phyloP scores from a whole-genome alignment of 306 rosid species.

The Astragalus glycyphyllos region DNA sequence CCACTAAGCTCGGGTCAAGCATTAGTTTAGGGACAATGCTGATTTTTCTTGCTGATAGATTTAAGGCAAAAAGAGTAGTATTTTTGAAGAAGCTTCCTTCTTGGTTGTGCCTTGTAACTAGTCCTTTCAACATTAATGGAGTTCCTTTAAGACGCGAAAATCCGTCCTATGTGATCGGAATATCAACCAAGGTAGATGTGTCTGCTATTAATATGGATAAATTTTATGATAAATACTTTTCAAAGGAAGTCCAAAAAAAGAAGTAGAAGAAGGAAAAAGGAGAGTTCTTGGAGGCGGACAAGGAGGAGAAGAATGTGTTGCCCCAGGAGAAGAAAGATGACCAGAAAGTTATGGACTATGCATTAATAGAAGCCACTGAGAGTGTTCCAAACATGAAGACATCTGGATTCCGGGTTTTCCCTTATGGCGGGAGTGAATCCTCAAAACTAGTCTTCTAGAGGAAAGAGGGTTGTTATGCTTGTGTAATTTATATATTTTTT shows the following conservation, averaged over 20 bases:
- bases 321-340: conserved; percentile 57
- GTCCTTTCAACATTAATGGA: conserved; percentile 71
- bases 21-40: conserved; percentile 68
- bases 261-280: conserved; percentile 60
- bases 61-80: conserved; percentile 74
- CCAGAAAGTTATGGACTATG: conserved; percentile 68
- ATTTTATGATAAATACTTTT: conserved; percentile 67
- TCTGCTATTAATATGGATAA: conserved; percentile 57
- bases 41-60: conserved; percentile 73
- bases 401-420: conserved; percentile 71
- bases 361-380: conserved; percentile 63
- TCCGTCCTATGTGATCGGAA: conserved; percentile 65
- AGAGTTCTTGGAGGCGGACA: conserved; percentile 67
- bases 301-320: conserved; percentile 60
- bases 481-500: neutral
- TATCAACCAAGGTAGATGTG: conserved; percentile 71
- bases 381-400: conserved; percentile 73
- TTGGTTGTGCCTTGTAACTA: conserved; percentile 73
- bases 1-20: conserved; percentile 71
- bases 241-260: conserved; percentile 60
- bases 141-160: conserved; percentile 75
- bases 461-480: neutral
- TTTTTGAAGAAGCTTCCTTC: conserved; percentile 76
- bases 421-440: conserved; percentile 42
- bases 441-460: conserved; percentile 42